A percentile compares a stretch with the other conserved stretches of the same genome.
These are phyloP conservation scores for Metschnikowia baotianmanensis DNA, from an alignment of 805 yeast genomes.

Conservation along the genomic window DNA sequence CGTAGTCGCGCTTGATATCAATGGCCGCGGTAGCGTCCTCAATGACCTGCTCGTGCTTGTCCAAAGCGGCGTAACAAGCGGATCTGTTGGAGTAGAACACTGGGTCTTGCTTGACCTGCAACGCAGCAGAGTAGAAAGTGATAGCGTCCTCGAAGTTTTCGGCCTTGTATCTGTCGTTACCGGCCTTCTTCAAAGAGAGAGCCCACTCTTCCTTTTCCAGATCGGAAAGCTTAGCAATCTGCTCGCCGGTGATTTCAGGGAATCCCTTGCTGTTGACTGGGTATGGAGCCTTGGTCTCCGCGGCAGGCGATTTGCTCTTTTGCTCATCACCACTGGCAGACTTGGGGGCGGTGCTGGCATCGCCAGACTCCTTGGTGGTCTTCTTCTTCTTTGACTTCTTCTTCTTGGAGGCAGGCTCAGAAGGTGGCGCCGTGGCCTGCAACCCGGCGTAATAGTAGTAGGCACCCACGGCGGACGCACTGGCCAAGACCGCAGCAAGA, in stretches of 20 bases:
- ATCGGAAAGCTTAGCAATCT: slow-evolving; percentile 42
- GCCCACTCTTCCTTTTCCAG: slow-evolving; percentile 65
- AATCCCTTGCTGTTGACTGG: slow-evolving; percentile 57
- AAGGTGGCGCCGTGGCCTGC: slow-evolving; percentile 16
- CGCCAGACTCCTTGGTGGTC: slow-evolving; percentile 31
- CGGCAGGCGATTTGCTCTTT: slow-evolving; percentile 13
- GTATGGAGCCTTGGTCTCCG: slow-evolving; percentile 30
- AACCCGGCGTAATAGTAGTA: slow-evolving; percentile 46
- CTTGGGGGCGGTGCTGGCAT: slow-evolving; percentile 10
- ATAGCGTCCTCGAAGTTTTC: slow-evolving; percentile 76
- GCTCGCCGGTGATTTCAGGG: slow-evolving; percentile 53
- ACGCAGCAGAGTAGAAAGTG: slow-evolving; percentile 74
- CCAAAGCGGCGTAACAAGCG: slow-evolving; percentile 86
- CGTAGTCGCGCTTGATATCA: slow-evolving; percentile 81
- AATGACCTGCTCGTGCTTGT: slow-evolving; percentile 78
- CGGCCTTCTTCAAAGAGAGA: slow-evolving; percentile 79
- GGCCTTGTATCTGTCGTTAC: slow-evolving; percentile 72
- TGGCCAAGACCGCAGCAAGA: slow-evolving; percentile 60
- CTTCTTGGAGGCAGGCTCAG: slow-evolving; percentile 24
- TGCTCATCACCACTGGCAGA: slow-evolving; percentile 1
- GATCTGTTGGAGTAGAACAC: slow-evolving; percentile 93
- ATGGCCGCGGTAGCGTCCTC: slow-evolving; percentile 87
- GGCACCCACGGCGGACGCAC: slow-evolving; percentile 63
- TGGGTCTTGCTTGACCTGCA: slow-evolving; percentile 74
- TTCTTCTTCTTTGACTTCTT: slow-evolving; percentile 47